Conservation (phyloP, 306 rosid species). For the Quercus engelmannii region DNA sequence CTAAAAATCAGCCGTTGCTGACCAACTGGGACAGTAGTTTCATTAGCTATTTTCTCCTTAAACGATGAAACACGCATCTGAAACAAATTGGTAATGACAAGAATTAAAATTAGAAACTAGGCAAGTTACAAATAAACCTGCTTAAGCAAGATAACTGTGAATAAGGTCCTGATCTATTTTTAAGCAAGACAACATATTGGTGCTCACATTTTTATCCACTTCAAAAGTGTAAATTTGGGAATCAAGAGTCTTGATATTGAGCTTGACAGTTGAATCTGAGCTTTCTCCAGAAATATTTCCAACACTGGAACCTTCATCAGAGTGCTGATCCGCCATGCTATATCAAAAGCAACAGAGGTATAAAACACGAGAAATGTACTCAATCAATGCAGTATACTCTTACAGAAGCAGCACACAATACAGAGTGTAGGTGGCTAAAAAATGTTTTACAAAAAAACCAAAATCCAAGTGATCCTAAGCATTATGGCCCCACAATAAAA, state of each 20-base stretch:
- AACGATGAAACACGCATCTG: constrained; percentile 76
- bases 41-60: constrained; percentile 85
- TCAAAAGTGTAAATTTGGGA: constrained; percentile 70
- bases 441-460: neutral
- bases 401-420: neutral
- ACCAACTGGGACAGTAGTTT: constrained; percentile 72
- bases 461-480: neutral
- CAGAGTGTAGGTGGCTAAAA: neutral
- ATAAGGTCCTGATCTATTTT: neutral
- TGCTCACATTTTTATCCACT: constrained; percentile 73
- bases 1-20: constrained; percentile 93
- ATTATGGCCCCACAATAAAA: neutral
- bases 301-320: constrained; percentile 60
- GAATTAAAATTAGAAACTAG: neutral
- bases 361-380: constrained; percentile 18
- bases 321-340: constrained; percentile 67
- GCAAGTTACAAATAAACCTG: neutral
- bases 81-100: constrained; percentile 9
- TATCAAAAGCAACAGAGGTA: constrained; percentile 21
- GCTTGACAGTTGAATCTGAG: constrained; percentile 68
- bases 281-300: constrained; percentile 41
- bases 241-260: constrained; percentile 89
- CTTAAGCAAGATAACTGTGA: neutral
- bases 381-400: constrained; percentile 10
- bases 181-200: no score